A percentile compares a stretch with the other conserved stretches of the same genome.
Conservation (phyloP, 2,329 filamentous ascomycete genomes). For the Arthrobotrys entomopaga region DNA sequence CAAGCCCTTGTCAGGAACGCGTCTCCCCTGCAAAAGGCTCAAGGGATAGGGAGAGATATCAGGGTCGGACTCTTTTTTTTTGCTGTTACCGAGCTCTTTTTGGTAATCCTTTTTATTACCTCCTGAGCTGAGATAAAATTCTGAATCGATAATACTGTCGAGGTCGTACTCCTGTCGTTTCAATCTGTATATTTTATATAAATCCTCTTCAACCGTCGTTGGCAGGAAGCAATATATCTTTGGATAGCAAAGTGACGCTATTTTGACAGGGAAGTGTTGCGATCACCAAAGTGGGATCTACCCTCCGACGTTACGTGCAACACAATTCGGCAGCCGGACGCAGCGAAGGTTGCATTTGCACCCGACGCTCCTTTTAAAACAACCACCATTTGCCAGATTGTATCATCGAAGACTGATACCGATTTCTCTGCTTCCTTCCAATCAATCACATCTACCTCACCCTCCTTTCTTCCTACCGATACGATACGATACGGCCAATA, state of each 20-base stretch:
- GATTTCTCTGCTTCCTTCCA: neutral
- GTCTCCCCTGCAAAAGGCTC: constrained; percentile 1
- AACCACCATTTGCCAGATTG: neutral
- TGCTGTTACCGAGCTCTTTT: neutral
- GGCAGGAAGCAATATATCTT: no score
- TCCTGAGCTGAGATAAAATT: neutral
- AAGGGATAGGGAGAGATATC: neutral
- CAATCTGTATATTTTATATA: no score
- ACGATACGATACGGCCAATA: no score
- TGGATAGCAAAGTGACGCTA: neutral
- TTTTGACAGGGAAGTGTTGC: neutral
- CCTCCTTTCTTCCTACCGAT: no score
- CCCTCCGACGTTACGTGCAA: neutral
- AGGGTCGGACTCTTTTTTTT: neutral
- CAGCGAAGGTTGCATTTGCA: no score
- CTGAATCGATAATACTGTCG: no score
- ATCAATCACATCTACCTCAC: no score
- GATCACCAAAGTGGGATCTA: no score
- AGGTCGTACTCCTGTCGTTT: no score
- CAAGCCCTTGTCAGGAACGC: constrained; percentile 3
- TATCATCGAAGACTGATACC: neutral
- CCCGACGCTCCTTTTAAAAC: neutral
- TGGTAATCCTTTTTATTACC: neutral
- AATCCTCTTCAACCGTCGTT: no score
- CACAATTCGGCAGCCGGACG: neutral